These are phyloP conservation scores for Chrysoporthe austroafricana DNA, from an alignment of 2,329 filamentous ascomycete species.

Conservation along the genomic window DNA sequence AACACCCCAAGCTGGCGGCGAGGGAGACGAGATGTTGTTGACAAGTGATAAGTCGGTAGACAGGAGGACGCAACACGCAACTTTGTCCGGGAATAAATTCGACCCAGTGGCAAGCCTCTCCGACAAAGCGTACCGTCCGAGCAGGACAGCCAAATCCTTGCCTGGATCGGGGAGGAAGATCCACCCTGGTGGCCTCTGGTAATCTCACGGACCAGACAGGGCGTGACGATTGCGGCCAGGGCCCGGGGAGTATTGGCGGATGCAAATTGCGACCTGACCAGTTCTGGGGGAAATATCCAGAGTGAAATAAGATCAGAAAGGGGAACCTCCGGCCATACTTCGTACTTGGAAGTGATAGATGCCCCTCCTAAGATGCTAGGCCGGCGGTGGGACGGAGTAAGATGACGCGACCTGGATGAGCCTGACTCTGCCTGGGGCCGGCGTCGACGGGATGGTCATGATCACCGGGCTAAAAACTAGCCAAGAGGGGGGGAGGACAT, in stretches of 20 bases:
- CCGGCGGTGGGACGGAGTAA: slow-evolving; percentile 3
- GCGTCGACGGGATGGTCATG: not conserved
- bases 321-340: not conserved
- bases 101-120: not conserved
- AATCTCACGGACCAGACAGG: slow-evolving; percentile 22
- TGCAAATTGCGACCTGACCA: slow-evolving; percentile 23
- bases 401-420: not conserved
- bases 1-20: no score
- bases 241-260: slow-evolving; percentile 10
- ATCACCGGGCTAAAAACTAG: not conserved
- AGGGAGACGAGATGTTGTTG: slow-evolving; percentile 3
- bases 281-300: slow-evolving; percentile 3
- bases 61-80: slow-evolving; percentile 1
- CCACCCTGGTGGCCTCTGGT: slow-evolving; percentile 22
- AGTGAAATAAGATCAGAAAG: not conserved
- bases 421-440: not conserved
- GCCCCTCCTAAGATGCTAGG: not conserved
- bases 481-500: no score
- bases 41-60: not conserved
- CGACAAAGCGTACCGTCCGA: not conserved
- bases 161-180: slow-evolving; percentile 16
- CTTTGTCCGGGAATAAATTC: not conserved
- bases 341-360: no score
- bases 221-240: slow-evolving; percentile 23
- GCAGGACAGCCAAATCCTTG: slow-evolving; percentile 6